A percentile compares a stretch with the other conserved stretches of the same genome.
These are phyloP conservation scores for Mycena belliarum DNA, from an alignment of 768 basidiomycete species.

Conservation along the genomic window DNA sequence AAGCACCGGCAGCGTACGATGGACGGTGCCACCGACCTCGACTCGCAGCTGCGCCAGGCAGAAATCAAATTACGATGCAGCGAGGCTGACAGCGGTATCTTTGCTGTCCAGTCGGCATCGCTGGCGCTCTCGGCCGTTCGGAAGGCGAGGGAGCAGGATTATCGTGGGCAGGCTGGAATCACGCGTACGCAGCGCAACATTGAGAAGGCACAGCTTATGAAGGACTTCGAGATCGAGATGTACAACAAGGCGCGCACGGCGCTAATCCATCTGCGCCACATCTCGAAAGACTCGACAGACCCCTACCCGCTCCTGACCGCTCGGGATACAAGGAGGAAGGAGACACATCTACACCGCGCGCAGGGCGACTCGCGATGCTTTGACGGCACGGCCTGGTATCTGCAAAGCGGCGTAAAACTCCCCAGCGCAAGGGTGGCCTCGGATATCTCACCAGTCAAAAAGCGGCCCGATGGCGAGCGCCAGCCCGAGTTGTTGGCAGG, in stretches of 20 bases:
- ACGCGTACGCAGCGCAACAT: constrained; percentile 10
- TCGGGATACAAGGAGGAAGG: background rate
- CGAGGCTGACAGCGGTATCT: constrained; percentile 1
- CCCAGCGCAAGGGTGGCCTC: background rate
- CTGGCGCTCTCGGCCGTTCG: constrained; percentile 3
- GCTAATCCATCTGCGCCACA: constrained; percentile 2
- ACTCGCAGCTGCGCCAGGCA: background rate
- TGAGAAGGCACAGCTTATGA: constrained; percentile 9
- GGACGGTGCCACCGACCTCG: no score
- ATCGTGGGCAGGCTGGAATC: background rate
- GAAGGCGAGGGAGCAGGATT: constrained; percentile 2
- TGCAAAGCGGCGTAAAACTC: background rate
- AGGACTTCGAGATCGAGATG: constrained; percentile 4
- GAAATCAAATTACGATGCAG: constrained; percentile 6
- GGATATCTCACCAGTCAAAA: background rate
- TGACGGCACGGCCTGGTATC: constrained; percentile 13
- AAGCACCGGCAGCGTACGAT: no score
- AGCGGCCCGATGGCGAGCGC: background rate
- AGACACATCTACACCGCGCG: constrained; percentile 5
- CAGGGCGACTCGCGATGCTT: constrained; percentile 10
- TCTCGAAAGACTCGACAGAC: background rate
- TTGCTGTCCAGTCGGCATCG: background rate
- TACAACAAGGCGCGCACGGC: constrained; percentile 1
- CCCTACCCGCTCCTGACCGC: background rate
- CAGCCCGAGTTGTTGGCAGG: background rate